A percentile compares a stretch with the other conserved stretches of the same genome.
These are phyloP conservation scores for Venustampulla echinocandica DNA, from an alignment of 495 filamentous ascomycete species.

Conservation along the genomic window DNA sequence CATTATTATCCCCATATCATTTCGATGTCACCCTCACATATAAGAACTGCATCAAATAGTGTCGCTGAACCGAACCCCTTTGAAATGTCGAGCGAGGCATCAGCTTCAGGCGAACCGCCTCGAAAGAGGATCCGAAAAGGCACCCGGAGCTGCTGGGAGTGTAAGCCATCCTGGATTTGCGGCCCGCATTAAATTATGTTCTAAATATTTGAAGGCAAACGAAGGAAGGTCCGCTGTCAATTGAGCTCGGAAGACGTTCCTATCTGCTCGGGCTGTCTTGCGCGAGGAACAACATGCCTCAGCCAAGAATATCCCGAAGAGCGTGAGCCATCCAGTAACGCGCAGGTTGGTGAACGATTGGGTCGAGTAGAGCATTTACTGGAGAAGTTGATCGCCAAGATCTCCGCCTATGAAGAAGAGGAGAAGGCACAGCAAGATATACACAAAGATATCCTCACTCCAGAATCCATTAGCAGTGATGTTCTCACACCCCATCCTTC, in stretches of 20 bases:
- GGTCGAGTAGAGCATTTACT: slow-evolving; percentile 38
- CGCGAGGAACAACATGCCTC: slow-evolving; percentile 36
- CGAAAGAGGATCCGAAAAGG: slow-evolving; percentile 44
- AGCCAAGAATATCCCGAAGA: slow-evolving; percentile 43
- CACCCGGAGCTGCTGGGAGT: slow-evolving; percentile 47
- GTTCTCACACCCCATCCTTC: slow-evolving; percentile 18
- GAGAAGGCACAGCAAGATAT: slow-evolving; percentile 15
- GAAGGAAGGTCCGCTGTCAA: slow-evolving; percentile 39
- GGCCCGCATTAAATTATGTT: not conserved
- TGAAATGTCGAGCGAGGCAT: too few relatives aligned
- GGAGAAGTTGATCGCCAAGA: slow-evolving; percentile 35
- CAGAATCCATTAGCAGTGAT: slow-evolving; percentile 27
- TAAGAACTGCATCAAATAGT: too few relatives aligned
- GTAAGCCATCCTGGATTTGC: slow-evolving; percentile 20
- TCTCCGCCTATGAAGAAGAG: slow-evolving; percentile 29
- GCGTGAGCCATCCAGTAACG: slow-evolving; percentile 25
- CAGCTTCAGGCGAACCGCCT: slow-evolving; percentile 10
- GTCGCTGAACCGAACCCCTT: too few relatives aligned
- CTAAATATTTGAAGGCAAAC: slow-evolving; percentile 28
- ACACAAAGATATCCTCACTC: slow-evolving; percentile 19
- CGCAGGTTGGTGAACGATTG: slow-evolving; percentile 34
- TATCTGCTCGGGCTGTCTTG: slow-evolving; percentile 38
- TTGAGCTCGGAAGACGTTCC: slow-evolving; percentile 29
- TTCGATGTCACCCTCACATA: too few relatives aligned
- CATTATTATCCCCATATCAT: too few relatives aligned